Conservation (phyloP, 257 asterid genomes). For the Penstemon barbatus region DNA sequence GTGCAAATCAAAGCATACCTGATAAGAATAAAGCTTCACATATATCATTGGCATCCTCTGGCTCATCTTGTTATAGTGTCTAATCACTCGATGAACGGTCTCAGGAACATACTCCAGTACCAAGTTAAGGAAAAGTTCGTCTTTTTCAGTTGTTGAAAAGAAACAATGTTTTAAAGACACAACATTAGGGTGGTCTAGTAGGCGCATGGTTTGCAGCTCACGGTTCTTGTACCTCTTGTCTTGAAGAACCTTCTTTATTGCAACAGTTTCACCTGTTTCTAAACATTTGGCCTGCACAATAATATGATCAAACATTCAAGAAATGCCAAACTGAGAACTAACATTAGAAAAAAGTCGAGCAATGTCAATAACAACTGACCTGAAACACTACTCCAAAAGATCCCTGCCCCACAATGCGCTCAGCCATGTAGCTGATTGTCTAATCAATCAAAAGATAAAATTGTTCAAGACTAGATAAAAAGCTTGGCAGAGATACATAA, state of each 20-base stretch:
- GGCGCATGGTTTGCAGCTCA: constrained; percentile 82
- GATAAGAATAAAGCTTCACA: constrained; percentile 78
- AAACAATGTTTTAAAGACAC: constrained; percentile 73
- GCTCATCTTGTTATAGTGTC: constrained; percentile 78
- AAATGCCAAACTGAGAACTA: not conserved
- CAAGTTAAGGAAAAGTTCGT: constrained; percentile 77
- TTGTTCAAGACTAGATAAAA: not conserved
- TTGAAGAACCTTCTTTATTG: constrained; percentile 87
- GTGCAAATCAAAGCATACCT: constrained; percentile 38
- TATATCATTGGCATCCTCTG: constrained; percentile 83
- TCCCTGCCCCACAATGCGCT: constrained; percentile 82
- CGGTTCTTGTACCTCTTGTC: constrained; percentile 89
- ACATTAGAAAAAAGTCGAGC: constrained; percentile 2
- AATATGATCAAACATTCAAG: constrained; percentile 11
- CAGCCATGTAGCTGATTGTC: constrained; percentile 93
- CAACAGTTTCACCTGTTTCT: constrained; percentile 88
- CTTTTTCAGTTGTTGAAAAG: constrained; percentile 78
- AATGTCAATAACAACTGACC: constrained; percentile 35
- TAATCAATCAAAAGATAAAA: constrained; percentile 23
- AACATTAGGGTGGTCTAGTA: constrained; percentile 83
- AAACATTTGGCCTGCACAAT: constrained; percentile 71
- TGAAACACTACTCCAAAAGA: constrained; percentile 89
- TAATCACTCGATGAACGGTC: constrained; percentile 77
- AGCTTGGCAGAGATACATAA: not conserved
- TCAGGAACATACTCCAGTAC: constrained; percentile 88